Evolutionary conservation across 805 yeast species (phyloP).

Genomic region (Kurtzmaniella fragi): DNA sequence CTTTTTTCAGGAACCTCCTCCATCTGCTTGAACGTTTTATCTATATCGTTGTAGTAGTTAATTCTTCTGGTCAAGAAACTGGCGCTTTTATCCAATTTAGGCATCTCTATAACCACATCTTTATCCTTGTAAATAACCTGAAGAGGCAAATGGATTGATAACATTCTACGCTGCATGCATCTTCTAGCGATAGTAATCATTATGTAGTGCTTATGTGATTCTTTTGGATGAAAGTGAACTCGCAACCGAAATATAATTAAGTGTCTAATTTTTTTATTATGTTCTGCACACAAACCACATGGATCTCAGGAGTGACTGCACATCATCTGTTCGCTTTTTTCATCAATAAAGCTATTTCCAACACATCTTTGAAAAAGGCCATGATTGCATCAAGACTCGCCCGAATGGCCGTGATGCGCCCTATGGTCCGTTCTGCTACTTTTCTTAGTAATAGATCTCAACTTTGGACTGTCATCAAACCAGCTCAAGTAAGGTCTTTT

Average conservation of each 20-base stretch:
- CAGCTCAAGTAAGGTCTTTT: conserved; percentile 2
- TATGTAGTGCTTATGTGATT: too few relatives aligned
- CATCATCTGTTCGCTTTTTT: too few relatives aligned
- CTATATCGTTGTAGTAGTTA: conserved; percentile 25
- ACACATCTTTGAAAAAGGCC: too few relatives aligned
- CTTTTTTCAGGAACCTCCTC: conserved; percentile 13
- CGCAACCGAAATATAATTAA: too few relatives aligned
- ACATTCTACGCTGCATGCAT: too few relatives aligned
- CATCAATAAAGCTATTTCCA: too few relatives aligned
- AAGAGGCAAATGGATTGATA: too few relatives aligned
- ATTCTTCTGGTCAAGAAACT: conserved; percentile 14
- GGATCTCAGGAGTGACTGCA: too few relatives aligned
- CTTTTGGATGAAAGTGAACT: too few relatives aligned
- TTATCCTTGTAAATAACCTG: conserved; percentile 2
- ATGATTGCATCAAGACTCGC: neutral
- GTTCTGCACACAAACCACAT: too few relatives aligned
- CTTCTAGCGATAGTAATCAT: too few relatives aligned
- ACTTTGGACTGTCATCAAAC: neutral
- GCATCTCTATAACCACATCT: neutral
- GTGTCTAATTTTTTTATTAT: too few relatives aligned
- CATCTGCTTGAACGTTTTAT: conserved; percentile 17
- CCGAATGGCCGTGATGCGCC: neutral
- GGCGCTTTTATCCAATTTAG: conserved; percentile 3
- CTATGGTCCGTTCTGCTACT: neutral
- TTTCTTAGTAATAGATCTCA: conserved; percentile 5